These are phyloP conservation scores for Ceratocystiopsis brevicomis DNA, from an alignment of 2,329 filamentous ascomycete genomes.

Conservation along the genomic window DNA sequence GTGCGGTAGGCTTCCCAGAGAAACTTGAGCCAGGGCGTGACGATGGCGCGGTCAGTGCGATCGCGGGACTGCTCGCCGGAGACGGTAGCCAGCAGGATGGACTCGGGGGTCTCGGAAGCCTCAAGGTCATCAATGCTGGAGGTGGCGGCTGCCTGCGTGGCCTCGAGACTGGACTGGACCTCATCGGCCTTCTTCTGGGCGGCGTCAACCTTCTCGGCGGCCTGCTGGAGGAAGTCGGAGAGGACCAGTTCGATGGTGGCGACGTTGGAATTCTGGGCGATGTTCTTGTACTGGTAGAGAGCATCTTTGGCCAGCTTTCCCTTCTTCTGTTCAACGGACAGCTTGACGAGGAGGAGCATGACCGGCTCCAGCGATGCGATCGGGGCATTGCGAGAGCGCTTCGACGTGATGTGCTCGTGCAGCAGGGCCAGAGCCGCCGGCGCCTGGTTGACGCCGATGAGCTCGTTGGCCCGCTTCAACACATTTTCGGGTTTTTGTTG, in stretches of 20 bases:
- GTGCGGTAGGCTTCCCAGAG: conserved; percentile 98
- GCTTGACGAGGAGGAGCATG: conserved; percentile 92
- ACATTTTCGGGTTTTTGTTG: conserved; percentile 99
- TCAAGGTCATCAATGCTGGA: conserved; percentile 85
- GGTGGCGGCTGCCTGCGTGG: conserved; percentile 37
- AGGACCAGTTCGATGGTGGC: conserved; percentile 94
- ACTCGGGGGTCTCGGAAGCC: conserved; percentile 93
- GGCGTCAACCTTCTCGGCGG: conserved; percentile 86
- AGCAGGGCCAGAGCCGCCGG: conserved; percentile 83
- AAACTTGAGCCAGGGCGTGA: conserved; percentile 98
- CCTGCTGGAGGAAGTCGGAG: conserved; percentile 94
- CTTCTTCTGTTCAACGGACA: conserved; percentile 93
- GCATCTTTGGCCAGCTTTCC: conserved; percentile 98
- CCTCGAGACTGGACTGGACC: conserved; percentile 73
- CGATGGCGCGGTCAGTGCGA: conserved; percentile 91
- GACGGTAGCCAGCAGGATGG: conserved; percentile 90
- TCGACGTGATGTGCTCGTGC: conserved; percentile 98
- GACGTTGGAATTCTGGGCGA: conserved; percentile 96
- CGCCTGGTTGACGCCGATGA: conserved; percentile 91
- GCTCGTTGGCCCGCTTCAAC: conserved; percentile 92
- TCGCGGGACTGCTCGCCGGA: conserved; percentile 96
- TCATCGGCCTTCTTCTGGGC: conserved; percentile 93
- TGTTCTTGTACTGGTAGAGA: conserved; percentile 99
- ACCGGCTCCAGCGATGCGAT: conserved; percentile 94
- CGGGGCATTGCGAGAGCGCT: conserved; percentile 91